These are phyloP conservation scores for Pochonia chlamydosporia DNA, from an alignment of 2,329 filamentous ascomycete genomes.

Conservation along the genomic window DNA sequence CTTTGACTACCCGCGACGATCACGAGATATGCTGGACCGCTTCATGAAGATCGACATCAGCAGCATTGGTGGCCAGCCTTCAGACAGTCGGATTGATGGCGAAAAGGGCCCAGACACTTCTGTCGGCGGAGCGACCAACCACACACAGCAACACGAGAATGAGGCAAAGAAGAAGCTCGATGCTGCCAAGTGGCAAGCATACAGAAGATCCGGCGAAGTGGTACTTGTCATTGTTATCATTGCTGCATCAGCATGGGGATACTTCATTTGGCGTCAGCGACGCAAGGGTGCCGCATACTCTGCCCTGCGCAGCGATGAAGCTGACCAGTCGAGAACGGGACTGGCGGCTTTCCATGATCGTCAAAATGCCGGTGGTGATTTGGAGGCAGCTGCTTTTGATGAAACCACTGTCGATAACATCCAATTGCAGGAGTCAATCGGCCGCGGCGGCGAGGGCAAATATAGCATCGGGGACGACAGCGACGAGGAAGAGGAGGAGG, in stretches of 20 bases:
- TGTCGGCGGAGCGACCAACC: slow-evolving; percentile 62
- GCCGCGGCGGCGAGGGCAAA: slow-evolving; percentile 33
- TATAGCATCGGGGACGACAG: slow-evolving; percentile 55
- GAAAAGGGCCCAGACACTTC: slow-evolving; percentile 75
- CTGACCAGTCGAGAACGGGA: slow-evolving; percentile 26
- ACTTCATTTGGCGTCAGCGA: slow-evolving; percentile 59
- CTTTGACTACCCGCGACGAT: slow-evolving; percentile 81
- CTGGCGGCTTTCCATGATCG: slow-evolving; percentile 45
- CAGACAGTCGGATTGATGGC: slow-evolving; percentile 77
- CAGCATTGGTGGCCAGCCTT: slow-evolving; percentile 73
- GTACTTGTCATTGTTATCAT: slow-evolving; percentile 77
- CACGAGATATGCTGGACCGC: slow-evolving; percentile 92
- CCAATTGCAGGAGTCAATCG: slow-evolving; percentile 41
- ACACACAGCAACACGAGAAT: slow-evolving; percentile 48
- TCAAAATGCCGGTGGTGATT: slow-evolving; percentile 40
- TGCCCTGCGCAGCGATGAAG: slow-evolving; percentile 37
- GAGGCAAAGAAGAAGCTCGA: slow-evolving; percentile 63
- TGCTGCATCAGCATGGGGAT: slow-evolving; percentile 69
- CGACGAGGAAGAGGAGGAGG: slow-evolving; percentile 37
- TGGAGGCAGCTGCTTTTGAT: slow-evolving; percentile 61
- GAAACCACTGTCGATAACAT: slow-evolving; percentile 61
- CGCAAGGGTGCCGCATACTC: slow-evolving; percentile 50
- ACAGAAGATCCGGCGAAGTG: slow-evolving; percentile 80
- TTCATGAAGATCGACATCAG: slow-evolving; percentile 92
- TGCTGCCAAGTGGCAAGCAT: slow-evolving; percentile 82